Evolutionary conservation across 2,329 filamentous ascomycete genomes (phyloP), one percentile per base, ranked within the genome.

Genomic region (Neopestalotiopsis rosae): DNA sequence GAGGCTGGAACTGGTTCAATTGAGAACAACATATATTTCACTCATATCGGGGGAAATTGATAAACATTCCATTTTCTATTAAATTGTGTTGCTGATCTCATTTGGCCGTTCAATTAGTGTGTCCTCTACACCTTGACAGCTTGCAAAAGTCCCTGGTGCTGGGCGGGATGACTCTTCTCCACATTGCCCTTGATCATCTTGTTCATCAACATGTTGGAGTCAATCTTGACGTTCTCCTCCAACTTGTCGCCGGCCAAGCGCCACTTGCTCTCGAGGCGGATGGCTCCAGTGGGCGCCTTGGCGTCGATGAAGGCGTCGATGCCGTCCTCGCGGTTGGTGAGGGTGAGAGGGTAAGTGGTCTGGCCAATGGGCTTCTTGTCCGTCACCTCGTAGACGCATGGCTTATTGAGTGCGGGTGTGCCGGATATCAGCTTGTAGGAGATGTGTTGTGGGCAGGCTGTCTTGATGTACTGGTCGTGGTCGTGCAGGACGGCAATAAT

Each of bases 401-500:
- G 70, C n/a, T 67, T 20, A 49, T 56, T 59, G 28, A 68, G 30
- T 4, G 40, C 56, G n/a, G 70, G 57, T n/a, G 68, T 28, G 2
- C 70, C 73, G 4, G 71, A 71, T 1, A 72, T 7, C 49, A 63
- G 74, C 32, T 45, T 67, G 69, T 73, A 74, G 38, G 69, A 71
- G 49, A 77, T 70, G 17, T 76, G 70, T 20, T 74, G 70, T 20
- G 75, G 75, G 40, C 73, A 75, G 1, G 75, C 75, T 9, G 69
- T 74, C 6, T 69, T 70, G 71, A 78, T 76, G 73, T 76, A 76
- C 1, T 63, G 40, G 82, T 90, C 74, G 71, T 77, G 74, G 76
- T 94, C 89, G 65, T 87, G 82, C 5, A 79, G 75, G 24, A 69
- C 68, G 32, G 70, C 66, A 30, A 76, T 68, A 58, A 78, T 70